Conservation (phyloP, 768 basidiomycete species). For the Podaxis rugospora region DNA sequence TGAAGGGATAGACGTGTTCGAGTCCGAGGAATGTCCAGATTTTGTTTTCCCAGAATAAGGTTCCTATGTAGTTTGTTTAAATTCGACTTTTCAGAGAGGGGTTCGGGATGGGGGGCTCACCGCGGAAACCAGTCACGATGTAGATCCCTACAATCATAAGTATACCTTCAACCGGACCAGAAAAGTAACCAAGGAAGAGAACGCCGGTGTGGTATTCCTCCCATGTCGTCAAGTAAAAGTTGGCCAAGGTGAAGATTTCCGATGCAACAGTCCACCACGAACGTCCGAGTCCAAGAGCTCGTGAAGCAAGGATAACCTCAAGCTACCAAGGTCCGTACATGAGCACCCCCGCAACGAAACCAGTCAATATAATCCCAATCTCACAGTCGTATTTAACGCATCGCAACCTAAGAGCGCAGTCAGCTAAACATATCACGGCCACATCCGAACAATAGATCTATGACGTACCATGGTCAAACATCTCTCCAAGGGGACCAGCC, state of each 20-base stretch:
- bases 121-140: conserved; percentile 71
- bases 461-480: conserved; percentile 91
- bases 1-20: conserved; percentile 44
- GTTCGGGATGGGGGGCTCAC: conserved; percentile 30
- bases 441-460: neutral
- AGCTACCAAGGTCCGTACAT: conserved; percentile 42
- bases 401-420: conserved; percentile 64
- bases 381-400: conserved; percentile 91
- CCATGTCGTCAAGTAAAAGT: conserved; percentile 83
- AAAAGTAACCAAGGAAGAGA: conserved; percentile 88
- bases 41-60: conserved; percentile 75
- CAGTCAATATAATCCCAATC: neutral
- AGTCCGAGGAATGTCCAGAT: conserved; percentile 57
- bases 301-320: conserved; percentile 76
- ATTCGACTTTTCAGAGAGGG: neutral
- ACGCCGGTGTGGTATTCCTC: conserved; percentile 87
- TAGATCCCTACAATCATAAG: conserved; percentile 79
- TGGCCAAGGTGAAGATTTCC: conserved; percentile 70
- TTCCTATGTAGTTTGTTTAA: conserved; percentile 40
- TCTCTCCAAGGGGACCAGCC: conserved; percentile 95
- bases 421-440: neutral
- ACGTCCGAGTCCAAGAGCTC: conserved; percentile 86
- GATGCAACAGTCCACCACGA: conserved; percentile 98
- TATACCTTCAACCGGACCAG: conserved; percentile 96
- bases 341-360: neutral